A percentile compares a stretch with the other conserved stretches of the same genome.
Evolutionary conservation across 306 rosid genomes (phyloP).

Genomic region (Pueraria montana): DNA sequence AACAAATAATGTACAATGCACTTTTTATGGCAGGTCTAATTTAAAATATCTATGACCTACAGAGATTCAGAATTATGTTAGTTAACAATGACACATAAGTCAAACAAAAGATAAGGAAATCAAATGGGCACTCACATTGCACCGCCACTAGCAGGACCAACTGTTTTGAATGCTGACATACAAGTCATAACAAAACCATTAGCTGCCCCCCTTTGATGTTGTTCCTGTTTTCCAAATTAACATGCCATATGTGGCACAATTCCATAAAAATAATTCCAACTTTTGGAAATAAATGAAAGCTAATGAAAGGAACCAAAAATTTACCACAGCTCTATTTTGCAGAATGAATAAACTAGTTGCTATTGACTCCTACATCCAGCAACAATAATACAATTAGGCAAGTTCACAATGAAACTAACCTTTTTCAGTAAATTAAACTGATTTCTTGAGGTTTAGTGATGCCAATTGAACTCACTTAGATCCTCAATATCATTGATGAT

Average conservation of each 20-base stretch:
- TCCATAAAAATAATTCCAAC: background rate
- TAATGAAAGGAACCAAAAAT: background rate
- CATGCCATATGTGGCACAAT: constrained; percentile 10
- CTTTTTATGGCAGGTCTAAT: no score
- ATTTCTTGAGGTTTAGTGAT: background rate
- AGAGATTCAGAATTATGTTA: background rate
- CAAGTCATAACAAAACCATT: constrained; percentile 83
- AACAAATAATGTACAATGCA: background rate
- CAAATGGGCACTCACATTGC: constrained; percentile 66
- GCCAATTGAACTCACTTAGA: background rate
- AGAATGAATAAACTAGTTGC: constrained; percentile 71
- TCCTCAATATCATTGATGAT: background rate
- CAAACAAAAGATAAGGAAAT: background rate
- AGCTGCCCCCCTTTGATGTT: constrained; percentile 83
- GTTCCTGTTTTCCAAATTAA: constrained; percentile 59
- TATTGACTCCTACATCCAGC: constrained; percentile 52
- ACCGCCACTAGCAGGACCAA: constrained; percentile 88
- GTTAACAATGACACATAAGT: no score
- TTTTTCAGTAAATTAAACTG: background rate
- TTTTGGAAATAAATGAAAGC: background rate
- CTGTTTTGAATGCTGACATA: constrained; percentile 79
- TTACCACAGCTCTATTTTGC: no score
- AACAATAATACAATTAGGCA: constrained; percentile 20
- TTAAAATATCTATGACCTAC: background rate
- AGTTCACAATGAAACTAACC: background rate